Evolutionary conservation across 2,329 filamentous ascomycete genomes (phyloP).

Genomic region (Orbilia blumenaviensis): DNA sequence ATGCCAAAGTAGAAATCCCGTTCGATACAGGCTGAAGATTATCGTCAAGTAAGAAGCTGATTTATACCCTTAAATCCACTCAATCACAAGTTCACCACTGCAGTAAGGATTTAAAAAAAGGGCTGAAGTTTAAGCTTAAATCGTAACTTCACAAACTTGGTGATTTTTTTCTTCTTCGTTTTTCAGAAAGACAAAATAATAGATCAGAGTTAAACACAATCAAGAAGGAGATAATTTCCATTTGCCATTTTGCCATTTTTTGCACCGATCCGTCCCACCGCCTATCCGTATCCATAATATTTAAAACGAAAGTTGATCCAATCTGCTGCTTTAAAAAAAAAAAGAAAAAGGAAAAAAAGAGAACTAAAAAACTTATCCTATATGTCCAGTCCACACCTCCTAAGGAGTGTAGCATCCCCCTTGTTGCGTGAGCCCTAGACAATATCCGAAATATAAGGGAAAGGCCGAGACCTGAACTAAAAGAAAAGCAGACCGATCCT

Average conservation of each 20-base stretch:
- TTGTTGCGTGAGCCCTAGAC: too few relatives aligned
- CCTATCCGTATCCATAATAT: background rate
- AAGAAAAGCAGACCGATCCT: slow-evolving; percentile 42
- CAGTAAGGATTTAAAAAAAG: too few relatives aligned
- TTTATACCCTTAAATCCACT: too few relatives aligned
- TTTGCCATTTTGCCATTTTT: background rate
- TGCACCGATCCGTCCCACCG: background rate
- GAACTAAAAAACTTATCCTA: too few relatives aligned
- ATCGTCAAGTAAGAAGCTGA: too few relatives aligned
- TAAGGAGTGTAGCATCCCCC: too few relatives aligned
- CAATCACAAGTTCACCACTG: too few relatives aligned
- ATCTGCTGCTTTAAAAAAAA: background rate
- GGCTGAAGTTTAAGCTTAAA: too few relatives aligned
- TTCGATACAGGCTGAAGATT: too few relatives aligned
- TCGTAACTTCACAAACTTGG: background rate
- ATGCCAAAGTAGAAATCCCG: too few relatives aligned
- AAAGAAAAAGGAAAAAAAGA: background rate
- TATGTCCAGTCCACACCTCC: too few relatives aligned
- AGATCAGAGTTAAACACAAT: background rate
- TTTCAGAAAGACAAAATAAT: too few relatives aligned
- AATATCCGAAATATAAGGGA: slow-evolving; percentile 4
- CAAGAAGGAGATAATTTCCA: background rate
- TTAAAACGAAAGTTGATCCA: background rate
- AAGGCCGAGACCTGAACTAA: background rate
- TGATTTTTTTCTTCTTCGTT: background rate